phyloP scores from a whole-genome alignment of 495 filamentous ascomycete genomes.

The Daldinia loculata region DNA sequence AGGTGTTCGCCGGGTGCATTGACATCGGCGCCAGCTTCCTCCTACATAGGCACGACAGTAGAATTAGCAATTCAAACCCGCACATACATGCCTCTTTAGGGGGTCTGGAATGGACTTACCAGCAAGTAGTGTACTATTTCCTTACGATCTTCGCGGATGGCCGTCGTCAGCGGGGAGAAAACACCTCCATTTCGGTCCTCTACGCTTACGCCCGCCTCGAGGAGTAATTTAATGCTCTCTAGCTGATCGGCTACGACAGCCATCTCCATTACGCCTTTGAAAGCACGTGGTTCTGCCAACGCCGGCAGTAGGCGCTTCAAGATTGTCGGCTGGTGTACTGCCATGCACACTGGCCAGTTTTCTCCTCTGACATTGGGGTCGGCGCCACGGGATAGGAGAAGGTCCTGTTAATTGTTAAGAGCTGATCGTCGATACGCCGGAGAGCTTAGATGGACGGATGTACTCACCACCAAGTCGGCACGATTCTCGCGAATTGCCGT shows the following conservation, averaged over 20 bases:
- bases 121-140: constrained; percentile 61
- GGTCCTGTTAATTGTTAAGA: constrained; percentile 37
- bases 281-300: constrained; percentile 55
- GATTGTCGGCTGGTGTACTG: constrained; percentile 56
- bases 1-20: constrained; percentile 64
- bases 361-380: constrained; percentile 61
- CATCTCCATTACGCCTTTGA: constrained; percentile 65
- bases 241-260: constrained; percentile 60
- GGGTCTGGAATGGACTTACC: constrained; percentile 5
- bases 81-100: background rate
- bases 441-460: background rate
- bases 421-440: background rate
- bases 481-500: constrained; percentile 62
- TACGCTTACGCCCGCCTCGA: constrained; percentile 59
- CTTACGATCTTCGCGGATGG: constrained; percentile 60
- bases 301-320: constrained; percentile 56
- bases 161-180: constrained; percentile 64
- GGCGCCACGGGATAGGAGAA: constrained; percentile 60
- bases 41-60: constrained; percentile 13
- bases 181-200: constrained; percentile 67
- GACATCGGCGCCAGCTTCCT: constrained; percentile 60
- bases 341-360: constrained; percentile 66
- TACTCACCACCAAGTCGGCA: constrained; percentile 51
- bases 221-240: constrained; percentile 55
- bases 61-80: background rate